Base-by-base conservation (phyloP, 2,329 filamentous ascomycete species). In the Xylariaceae sp. region DNA sequence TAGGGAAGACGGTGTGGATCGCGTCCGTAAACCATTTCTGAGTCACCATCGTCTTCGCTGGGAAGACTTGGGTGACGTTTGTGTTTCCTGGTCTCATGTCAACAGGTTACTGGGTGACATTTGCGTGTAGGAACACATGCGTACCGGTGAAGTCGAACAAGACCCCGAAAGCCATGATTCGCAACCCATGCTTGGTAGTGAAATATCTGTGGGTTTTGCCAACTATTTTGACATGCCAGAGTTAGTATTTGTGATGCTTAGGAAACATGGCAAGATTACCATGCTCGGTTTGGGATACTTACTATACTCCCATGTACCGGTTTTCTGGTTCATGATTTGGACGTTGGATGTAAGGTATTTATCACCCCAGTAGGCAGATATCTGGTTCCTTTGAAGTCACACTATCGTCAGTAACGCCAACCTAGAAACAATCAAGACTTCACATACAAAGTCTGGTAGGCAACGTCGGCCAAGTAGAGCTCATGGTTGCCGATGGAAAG, bases 1-100 rank as follows among this genome's bases (percentile, higher is more conserved):
- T 70, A 3, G 76, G 71, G 29, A 78, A 59, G 8, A 53, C 39
- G 3, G 61, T 61, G 44, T 73, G 69, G 38, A 83, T 61, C 11
- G 76, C 74, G 31, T 78, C 65, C 7, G 64, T 54, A 59, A 84
- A 84, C 78, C 78, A 83, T 2, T 61, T 50, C 56, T 82, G 64
- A 37, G 73, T 63, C n/a, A 69, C 56, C 65, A 70, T 64, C 17
- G 61, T 57, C 3, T 65, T 65, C 7, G 76, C 74, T 19, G 70
- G 71, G 28, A 73, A 78, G 19, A 82, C 71, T 43, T 74, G 73
- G n/a, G 74, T 73, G 5, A 71, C 73, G 47, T 81, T 79, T 37
- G 71, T 73, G 59, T 81, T 80, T 36, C 75, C 74, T n/a, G n/a
- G n/a, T n/a, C n/a, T n/a, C n/a, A n/a, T n/a, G n/a, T n/a, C n/a